Evolutionary conservation across 2,329 filamentous ascomycete species (phyloP).

Genomic region (Fusarium clavum): DNA sequence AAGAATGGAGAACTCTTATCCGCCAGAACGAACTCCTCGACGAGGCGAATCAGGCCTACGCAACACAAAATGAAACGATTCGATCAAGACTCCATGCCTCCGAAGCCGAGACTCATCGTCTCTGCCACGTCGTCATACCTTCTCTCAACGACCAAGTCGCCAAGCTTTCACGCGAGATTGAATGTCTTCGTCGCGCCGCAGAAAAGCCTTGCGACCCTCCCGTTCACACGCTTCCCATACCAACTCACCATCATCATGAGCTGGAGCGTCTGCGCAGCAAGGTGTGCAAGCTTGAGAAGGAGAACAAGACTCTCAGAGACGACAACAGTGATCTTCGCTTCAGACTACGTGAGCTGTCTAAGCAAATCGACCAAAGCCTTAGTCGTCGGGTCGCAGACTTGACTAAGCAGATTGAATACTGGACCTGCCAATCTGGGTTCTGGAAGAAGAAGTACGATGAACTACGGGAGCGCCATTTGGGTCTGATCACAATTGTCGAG

Average conservation of each 20-base stretch:
- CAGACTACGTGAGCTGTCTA: slow-evolving; percentile 51
- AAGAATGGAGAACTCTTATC: slow-evolving; percentile 54
- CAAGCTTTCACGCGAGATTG: slow-evolving; percentile 54
- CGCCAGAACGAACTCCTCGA: slow-evolving; percentile 53
- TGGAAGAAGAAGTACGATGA: slow-evolving; percentile 50
- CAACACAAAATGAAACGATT: slow-evolving; percentile 49
- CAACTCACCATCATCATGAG: slow-evolving; percentile 41
- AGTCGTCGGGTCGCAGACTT: slow-evolving; percentile 51
- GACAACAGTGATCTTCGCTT: slow-evolving; percentile 53
- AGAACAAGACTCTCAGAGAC: slow-evolving; percentile 51
- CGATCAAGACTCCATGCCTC: slow-evolving; percentile 52
- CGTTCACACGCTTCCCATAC: slow-evolving; percentile 7
- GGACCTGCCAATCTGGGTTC: slow-evolving; percentile 49
- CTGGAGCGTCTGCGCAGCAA: slow-evolving; percentile 51
- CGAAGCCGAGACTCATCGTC: slow-evolving; percentile 52
- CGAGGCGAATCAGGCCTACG: slow-evolving; percentile 51
- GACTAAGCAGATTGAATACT: slow-evolving; percentile 50
- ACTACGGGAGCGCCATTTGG: slow-evolving; percentile 45
- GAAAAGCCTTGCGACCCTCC: slow-evolving; percentile 49
- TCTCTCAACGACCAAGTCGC: slow-evolving; percentile 54
- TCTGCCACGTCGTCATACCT: slow-evolving; percentile 50
- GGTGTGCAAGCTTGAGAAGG: slow-evolving; percentile 52
- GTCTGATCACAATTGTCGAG: slow-evolving; percentile 47
- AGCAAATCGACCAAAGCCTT: slow-evolving; percentile 49
- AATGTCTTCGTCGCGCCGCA: slow-evolving; percentile 53